A percentile compares a stretch with the other conserved stretches of the same genome.
These are phyloP conservation scores for Colletotrichum sp. DNA, from an alignment of 2,329 filamentous ascomycete genomes.

Conservation along the genomic window DNA sequence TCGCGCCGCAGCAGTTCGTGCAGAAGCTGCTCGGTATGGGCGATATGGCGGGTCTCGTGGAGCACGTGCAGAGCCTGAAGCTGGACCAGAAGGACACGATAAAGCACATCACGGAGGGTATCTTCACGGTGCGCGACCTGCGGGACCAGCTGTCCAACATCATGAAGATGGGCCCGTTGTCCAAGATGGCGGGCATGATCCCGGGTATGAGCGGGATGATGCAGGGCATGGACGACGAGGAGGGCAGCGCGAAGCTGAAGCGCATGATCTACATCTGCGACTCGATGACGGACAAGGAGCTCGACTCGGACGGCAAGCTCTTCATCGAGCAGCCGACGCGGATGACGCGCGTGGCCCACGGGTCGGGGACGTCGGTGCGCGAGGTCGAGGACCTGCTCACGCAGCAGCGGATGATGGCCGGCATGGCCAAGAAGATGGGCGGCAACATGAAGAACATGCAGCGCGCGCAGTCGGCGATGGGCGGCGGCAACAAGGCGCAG, in stretches of 20 bases:
- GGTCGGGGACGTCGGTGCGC: slow-evolving; percentile 86
- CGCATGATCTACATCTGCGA: slow-evolving; percentile 99
- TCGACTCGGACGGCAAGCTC: slow-evolving; percentile 93
- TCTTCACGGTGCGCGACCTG: slow-evolving; percentile 93
- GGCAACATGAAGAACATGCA: slow-evolving; percentile 99
- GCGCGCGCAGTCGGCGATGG: slow-evolving; percentile 88
- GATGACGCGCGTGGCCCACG: slow-evolving; percentile 89
- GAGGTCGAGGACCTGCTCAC: slow-evolving; percentile 98
- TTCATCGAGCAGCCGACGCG: slow-evolving; percentile 91
- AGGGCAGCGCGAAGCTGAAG: slow-evolving; percentile 90
- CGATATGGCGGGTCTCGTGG: slow-evolving; percentile 91
- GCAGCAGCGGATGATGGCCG: slow-evolving; percentile 98
- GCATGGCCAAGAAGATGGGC: slow-evolving; percentile 99
- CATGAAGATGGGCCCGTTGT: slow-evolving; percentile 99
- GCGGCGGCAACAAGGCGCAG: slow-evolving; percentile 87
- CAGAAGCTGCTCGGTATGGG: slow-evolving; percentile 96
- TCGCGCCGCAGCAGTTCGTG: slow-evolving; percentile 91
- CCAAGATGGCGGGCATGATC: slow-evolving; percentile 99
- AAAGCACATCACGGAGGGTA: slow-evolving; percentile 97
- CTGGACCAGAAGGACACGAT: slow-evolving; percentile 98
- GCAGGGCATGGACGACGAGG: slow-evolving; percentile 95
- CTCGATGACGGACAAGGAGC: slow-evolving; percentile 95
- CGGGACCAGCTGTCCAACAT: slow-evolving; percentile 96
- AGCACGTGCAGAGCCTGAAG: slow-evolving; percentile 95
- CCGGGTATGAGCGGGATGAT: slow-evolving; percentile 94